Evolutionary conservation across 768 basidiomycete species (phyloP), one percentile per base, ranked within the genome.

Genomic region (Tephrocybe sp.): DNA sequence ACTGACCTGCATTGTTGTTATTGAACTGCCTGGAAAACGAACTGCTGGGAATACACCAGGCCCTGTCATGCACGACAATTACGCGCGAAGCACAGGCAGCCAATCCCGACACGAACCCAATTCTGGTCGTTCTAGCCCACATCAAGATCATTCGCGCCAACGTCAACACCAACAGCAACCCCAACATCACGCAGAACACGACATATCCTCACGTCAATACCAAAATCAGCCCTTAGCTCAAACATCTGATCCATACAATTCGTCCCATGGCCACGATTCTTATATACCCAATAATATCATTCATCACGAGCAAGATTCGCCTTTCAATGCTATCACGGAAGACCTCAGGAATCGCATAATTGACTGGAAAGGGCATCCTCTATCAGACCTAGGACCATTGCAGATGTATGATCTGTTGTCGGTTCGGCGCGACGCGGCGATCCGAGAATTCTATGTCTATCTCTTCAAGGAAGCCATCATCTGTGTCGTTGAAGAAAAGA

Each of bases 391-490:
- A 21, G 97, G 96, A 6, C 79, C 85, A 1, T 75, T 97, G 39
- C 89, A 90, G 59, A 92, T 97, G 82, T 97, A 92, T 67, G 96
- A 97, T 69, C 76, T 94, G 40, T 73, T 98, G 23, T 86, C 84
- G 43, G 93, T 98, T 37, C 83, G 93, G 45, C 85, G 95, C 43
- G 96, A 96, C 58, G 73, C 86, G 9, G 87, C 93, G 54, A 87
- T 95, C 17, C 84, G 94, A 48, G 95, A 97, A 67, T 98, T 98
- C 69, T 90, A 86, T 64, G 93, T 97, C 54, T 98, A 98, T 72
- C 81, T 99, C 23, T 99, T 98, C 82, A 88, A 88, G 63, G 93
- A 98, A 68, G 97, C 97, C 9, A 90, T 99, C 58, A 93, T 99
- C 53, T 99, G 97, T 67, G 93, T 98, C n/a, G 81, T 90, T 17